These are phyloP conservation scores for Stephanocyclus meneghinianus DNA, from an alignment of 352 stramenopile species.

Conservation along the genomic window DNA sequence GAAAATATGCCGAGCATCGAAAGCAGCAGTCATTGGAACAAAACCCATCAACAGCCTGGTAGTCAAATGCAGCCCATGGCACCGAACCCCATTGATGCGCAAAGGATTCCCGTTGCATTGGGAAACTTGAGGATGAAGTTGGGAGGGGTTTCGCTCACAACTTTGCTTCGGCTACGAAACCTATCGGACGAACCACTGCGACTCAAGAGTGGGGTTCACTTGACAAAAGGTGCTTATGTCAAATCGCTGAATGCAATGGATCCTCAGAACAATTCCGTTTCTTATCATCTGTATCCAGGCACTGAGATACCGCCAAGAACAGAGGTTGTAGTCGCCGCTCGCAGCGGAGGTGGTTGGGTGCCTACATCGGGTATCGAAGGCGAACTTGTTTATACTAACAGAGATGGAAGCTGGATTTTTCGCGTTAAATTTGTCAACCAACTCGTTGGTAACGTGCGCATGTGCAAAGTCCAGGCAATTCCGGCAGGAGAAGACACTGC, in stretches of 20 bases:
- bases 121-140: constrained; percentile 40
- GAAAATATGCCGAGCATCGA: not conserved
- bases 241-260: constrained; percentile 31
- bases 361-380: constrained; percentile 37
- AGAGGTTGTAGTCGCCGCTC: constrained; percentile 37
- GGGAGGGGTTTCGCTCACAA: constrained; percentile 36
- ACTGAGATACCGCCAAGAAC: constrained; percentile 37
- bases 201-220: constrained; percentile 40
- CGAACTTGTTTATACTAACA: constrained; percentile 39
- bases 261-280: constrained; percentile 20
- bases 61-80: constrained; percentile 3
- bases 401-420: constrained; percentile 41
- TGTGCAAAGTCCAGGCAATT: constrained; percentile 26
- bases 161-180: constrained; percentile 36
- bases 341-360: constrained; percentile 33
- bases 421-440: constrained; percentile 36
- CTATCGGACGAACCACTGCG: constrained; percentile 38
- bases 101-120: constrained; percentile 35
- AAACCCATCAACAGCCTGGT: not conserved
- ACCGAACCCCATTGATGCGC: constrained; percentile 39
- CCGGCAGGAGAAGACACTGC: not conserved
- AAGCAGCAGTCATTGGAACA: not conserved
- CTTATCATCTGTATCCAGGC: constrained; percentile 40
- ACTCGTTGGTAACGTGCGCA: constrained; percentile 13
- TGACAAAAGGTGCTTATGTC: constrained; percentile 38